These are phyloP conservation scores for Salix purpurea DNA, from an alignment of 345 rosid species.

Conservation along the genomic window DNA sequence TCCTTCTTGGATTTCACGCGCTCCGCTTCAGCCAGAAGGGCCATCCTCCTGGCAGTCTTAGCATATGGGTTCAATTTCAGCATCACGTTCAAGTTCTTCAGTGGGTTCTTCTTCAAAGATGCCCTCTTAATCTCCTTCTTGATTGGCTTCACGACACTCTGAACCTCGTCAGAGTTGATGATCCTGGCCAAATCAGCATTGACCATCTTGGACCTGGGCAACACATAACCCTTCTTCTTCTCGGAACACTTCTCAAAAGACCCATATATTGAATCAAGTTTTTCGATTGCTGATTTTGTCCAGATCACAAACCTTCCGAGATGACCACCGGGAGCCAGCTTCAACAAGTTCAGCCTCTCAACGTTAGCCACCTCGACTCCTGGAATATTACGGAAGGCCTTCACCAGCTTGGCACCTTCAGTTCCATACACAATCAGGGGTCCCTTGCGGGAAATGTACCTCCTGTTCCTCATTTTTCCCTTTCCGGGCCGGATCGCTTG, in stretches of 20 bases:
- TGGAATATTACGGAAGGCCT: constrained; percentile 87
- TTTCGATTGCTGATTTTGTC: constrained; percentile 95
- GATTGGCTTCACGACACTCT: constrained; percentile 80
- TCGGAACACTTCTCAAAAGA: constrained; percentile 74
- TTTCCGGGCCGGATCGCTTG: constrained; percentile 78
- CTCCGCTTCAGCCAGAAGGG: constrained; percentile 85
- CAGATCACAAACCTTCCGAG: constrained; percentile 88
- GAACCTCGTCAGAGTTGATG: constrained; percentile 93
- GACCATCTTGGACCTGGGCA: constrained; percentile 92
- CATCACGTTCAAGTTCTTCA: constrained; percentile 83
- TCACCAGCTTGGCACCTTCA: constrained; percentile 81
- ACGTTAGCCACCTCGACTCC: constrained; percentile 91
- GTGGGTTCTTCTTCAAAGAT: constrained; percentile 83
- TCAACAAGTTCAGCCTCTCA: constrained; percentile 73
- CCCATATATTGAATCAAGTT: constrained; percentile 83
- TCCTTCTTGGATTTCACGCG: constrained; percentile 94
- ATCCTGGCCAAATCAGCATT: constrained; percentile 90
- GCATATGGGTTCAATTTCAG: constrained; percentile 88
- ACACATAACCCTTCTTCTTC: constrained; percentile 84
- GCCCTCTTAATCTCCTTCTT: constrained; percentile 70
- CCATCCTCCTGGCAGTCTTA: constrained; percentile 92
- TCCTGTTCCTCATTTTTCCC: constrained; percentile 86
- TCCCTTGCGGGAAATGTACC: constrained; percentile 84
- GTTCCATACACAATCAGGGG: constrained; percentile 78
- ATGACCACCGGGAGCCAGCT: constrained; percentile 97